Evolutionary conservation across 2,329 filamentous ascomycete species (phyloP).

Genomic region (Monilinia fructigena): DNA sequence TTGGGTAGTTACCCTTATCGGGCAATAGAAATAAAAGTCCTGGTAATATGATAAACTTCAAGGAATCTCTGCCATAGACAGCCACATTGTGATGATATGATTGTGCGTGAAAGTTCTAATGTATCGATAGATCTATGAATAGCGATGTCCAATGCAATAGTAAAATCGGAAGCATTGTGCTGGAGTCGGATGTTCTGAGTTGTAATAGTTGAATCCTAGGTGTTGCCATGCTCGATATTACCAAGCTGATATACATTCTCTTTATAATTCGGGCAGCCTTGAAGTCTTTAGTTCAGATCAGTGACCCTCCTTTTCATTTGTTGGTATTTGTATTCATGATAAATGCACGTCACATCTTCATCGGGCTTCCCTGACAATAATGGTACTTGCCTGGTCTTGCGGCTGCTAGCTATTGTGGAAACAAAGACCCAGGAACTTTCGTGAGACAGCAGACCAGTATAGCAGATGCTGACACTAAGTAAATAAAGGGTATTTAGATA

Average conservation of each 20-base stretch:
- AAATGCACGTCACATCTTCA: background rate
- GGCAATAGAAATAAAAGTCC: slow-evolving; percentile 2
- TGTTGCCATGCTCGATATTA: background rate
- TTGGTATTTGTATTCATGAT: background rate
- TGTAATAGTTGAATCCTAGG: background rate
- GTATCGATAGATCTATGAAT: background rate
- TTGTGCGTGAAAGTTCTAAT: background rate
- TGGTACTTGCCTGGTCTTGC: background rate
- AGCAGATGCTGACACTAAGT: slow-evolving; percentile 1
- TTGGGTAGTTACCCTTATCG: background rate
- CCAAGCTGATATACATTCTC: background rate
- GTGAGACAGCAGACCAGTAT: background rate
- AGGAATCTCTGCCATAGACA: background rate
- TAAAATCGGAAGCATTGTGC: background rate
- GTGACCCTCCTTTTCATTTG: too few relatives aligned
- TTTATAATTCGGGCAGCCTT: background rate
- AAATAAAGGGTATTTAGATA: background rate
- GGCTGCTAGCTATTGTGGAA: background rate
- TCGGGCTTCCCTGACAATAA: background rate
- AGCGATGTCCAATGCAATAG: background rate
- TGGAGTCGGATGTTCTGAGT: background rate
- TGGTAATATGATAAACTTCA: slow-evolving; percentile 5
- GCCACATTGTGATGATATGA: background rate
- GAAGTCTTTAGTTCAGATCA: background rate
- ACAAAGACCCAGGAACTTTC: background rate